These are phyloP conservation scores for Beauveria australis DNA, from an alignment of 2,329 filamentous ascomycete genomes.

Conservation along the genomic window DNA sequence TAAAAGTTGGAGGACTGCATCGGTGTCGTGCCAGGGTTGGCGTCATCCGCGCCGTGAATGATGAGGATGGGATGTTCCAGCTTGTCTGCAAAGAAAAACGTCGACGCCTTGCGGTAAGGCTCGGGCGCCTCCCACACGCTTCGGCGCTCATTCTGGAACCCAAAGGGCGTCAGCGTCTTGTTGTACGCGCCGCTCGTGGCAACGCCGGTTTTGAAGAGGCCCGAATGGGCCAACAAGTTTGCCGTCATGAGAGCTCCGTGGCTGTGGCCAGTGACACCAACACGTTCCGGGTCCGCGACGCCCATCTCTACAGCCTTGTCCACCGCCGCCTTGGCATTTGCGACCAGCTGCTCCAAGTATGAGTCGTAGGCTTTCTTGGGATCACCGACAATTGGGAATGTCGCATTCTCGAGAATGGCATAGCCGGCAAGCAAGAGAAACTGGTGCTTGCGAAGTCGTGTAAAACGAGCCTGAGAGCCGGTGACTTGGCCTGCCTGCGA, in stretches of 20 bases:
- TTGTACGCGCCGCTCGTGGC: slow-evolving; percentile 7
- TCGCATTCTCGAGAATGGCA: slow-evolving; percentile 1
- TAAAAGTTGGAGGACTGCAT: slow-evolving; percentile 7
- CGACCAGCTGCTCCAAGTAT: slow-evolving; percentile 6
- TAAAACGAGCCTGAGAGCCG: slow-evolving; percentile 1
- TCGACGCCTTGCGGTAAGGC: slow-evolving; percentile 2
- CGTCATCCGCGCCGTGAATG: slow-evolving; percentile 1
- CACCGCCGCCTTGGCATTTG: slow-evolving; percentile 21
- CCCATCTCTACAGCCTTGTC: slow-evolving; percentile 54
- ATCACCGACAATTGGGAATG: slow-evolving; percentile 4
- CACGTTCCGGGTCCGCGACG: slow-evolving; percentile 17
- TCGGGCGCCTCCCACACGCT: slow-evolving; percentile 6
- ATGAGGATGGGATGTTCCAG: not conserved
- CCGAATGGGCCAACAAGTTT: slow-evolving; percentile 1
- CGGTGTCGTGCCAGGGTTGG: slow-evolving; percentile 4
- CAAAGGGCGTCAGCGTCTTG: slow-evolving; percentile 9
- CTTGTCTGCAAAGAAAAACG: slow-evolving; percentile 6
- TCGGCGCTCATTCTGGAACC: slow-evolving; percentile 8
- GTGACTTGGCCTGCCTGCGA: slow-evolving; percentile 2
- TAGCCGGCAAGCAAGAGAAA: slow-evolving; percentile 4
- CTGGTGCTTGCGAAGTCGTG: not conserved
- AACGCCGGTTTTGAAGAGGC: slow-evolving; percentile 1
- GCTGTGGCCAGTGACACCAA: slow-evolving; percentile 6
- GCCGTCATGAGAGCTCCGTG: slow-evolving; percentile 9
- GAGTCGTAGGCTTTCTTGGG: slow-evolving; percentile 5